These are phyloP conservation scores for Lipomyces lipofer DNA, from an alignment of 805 yeast genomes.

Conservation along the genomic window DNA sequence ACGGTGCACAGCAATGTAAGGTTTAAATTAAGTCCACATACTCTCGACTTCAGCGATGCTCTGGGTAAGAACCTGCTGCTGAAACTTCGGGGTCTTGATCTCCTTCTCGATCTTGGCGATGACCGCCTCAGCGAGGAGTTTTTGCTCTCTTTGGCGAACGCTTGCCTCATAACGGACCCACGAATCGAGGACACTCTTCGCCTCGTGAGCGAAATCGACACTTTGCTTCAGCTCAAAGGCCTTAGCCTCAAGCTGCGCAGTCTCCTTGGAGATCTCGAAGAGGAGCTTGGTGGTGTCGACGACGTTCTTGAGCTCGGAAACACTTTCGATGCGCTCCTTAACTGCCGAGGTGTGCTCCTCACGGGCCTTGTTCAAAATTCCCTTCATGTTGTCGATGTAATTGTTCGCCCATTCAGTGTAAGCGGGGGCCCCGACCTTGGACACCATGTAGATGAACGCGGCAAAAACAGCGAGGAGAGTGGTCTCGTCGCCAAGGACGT, in stretches of 20 bases:
- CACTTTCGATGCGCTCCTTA: conserved; percentile 85
- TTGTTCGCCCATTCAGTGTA: conserved; percentile 93
- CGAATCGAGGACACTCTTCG: conserved; percentile 92
- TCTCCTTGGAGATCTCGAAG: conserved; percentile 93
- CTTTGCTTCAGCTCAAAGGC: conserved; percentile 90
- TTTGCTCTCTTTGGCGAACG: conserved; percentile 94
- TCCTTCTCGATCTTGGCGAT: conserved; percentile 86
- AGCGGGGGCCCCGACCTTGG: conserved; percentile 89
- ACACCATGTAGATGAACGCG: conserved; percentile 70
- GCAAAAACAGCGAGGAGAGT: conserved; percentile 77
- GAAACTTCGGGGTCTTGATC: conserved; percentile 84
- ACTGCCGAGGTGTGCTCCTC: conserved; percentile 89
- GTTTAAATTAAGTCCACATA: conserved; percentile 56
- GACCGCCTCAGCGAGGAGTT: conserved; percentile 82
- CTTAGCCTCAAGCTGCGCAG: conserved; percentile 93
- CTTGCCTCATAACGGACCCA: conserved; percentile 99
- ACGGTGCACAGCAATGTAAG: background rate
- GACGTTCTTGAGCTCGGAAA: conserved; percentile 86
- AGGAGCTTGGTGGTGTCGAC: conserved; percentile 87
- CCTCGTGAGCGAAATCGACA: conserved; percentile 83
- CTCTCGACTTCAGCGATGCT: conserved; percentile 90
- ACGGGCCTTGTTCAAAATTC: conserved; percentile 83
- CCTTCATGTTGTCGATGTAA: conserved; percentile 77
- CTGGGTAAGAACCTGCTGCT: conserved; percentile 86
- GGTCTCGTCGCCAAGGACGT: conserved; percentile 93